These are phyloP conservation scores for Funneliformis caledonium DNA, from an alignment of 371 early-diverging fungal genomes.

Conservation along the genomic window DNA sequence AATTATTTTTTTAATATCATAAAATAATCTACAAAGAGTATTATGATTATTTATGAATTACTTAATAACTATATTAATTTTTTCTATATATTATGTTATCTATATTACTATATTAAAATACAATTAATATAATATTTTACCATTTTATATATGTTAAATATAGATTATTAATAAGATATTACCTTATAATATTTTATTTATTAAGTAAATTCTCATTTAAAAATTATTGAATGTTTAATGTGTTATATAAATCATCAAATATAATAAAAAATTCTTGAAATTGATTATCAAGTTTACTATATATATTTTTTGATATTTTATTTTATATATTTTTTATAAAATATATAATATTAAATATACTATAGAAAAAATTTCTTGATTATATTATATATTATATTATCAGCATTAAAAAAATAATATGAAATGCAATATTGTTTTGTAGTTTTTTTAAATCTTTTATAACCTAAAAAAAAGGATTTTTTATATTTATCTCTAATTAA, in stretches of 20 bases:
- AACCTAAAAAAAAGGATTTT: slow-evolving; percentile 38
- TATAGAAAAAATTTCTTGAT: neutral
- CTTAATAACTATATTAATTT: neutral
- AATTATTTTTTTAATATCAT: too few species aligned
- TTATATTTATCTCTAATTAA: slow-evolving; percentile 26
- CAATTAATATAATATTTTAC: neutral
- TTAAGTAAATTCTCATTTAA: neutral
- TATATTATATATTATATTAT: neutral
- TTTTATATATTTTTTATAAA: slow-evolving; percentile 3
- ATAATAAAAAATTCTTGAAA: too few species aligned
- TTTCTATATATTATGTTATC: neutral
- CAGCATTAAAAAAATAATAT: neutral
- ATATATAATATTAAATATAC: neutral
- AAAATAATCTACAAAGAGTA: too few species aligned
- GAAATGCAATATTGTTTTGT: neutral
- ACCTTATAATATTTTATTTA: neutral
- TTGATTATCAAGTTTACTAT: too few species aligned
- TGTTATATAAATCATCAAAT: neutral
- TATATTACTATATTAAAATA: slow-evolving; percentile 4
- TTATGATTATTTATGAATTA: neutral
- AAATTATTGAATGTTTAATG: neutral
- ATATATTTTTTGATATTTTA: too few species aligned
- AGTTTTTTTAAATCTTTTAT: neutral
- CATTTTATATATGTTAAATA: neutral
- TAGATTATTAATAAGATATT: neutral